These are phyloP conservation scores for Speleostelium caveatum DNA, from an alignment of 78 protist genomes.

Conservation along the genomic window DNA sequence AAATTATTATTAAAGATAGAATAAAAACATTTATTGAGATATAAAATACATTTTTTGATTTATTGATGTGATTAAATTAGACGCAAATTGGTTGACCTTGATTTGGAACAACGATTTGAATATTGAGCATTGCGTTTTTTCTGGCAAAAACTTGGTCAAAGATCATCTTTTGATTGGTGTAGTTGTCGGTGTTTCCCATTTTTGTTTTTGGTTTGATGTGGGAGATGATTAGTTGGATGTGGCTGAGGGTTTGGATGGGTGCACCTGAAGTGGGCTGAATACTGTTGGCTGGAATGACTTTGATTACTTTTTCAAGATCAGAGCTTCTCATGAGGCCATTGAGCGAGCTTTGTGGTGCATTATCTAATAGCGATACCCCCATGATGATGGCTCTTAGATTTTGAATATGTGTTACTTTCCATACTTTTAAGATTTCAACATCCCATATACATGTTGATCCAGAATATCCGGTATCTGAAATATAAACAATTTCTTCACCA, in stretches of 20 bases:
- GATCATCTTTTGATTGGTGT: conserved; percentile 6
- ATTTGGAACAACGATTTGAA: conserved; percentile 21
- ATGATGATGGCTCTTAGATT: conserved; percentile 20
- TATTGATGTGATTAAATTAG: no score
- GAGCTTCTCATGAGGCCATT: conserved; percentile 46
- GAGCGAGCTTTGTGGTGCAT: neutral
- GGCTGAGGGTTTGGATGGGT: conserved; percentile 6
- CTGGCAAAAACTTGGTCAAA: conserved; percentile 7
- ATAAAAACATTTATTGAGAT: no score
- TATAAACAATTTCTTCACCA: conserved; percentile 44
- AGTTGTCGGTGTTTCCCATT: neutral
- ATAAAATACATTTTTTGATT: no score
- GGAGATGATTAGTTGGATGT: conserved; percentile 29
- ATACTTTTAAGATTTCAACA: conserved; percentile 15
- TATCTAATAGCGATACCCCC: conserved; percentile 9
- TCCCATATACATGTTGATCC: conserved; percentile 48
- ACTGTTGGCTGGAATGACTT: neutral
- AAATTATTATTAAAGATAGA: no score
- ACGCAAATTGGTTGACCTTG: conserved; percentile 60
- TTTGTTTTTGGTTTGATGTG: conserved; percentile 44
- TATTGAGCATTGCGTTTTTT: neutral
- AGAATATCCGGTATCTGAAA: conserved; percentile 49
- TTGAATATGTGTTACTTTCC: conserved; percentile 26
- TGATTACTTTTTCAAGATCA: conserved; percentile 18
- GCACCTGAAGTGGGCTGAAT: conserved; percentile 45